Evolutionary conservation across 2,329 filamentous ascomycete genomes (phyloP), one percentile per base, ranked within the genome.

Genomic region (Trichophyton simii): DNA sequence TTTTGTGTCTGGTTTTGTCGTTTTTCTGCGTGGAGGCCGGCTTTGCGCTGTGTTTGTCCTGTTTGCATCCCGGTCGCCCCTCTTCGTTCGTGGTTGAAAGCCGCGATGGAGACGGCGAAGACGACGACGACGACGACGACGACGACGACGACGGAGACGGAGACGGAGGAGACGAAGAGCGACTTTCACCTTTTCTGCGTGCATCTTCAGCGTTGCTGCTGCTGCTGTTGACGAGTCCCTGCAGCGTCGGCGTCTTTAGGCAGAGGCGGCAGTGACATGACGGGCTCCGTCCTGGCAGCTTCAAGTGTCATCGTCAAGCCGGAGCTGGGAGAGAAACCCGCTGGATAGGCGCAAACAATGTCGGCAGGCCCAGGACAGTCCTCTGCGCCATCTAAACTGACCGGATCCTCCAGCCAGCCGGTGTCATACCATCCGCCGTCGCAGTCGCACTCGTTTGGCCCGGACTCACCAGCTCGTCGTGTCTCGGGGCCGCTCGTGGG

Each of bases 401-500:
- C 70, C 63, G 76, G 71, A 64, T 69, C 68, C 58, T 65, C 70
- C 15, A 73, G 68, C 65, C 69, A 73, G 62, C 67, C 72, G 44
- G 64, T 66, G 36, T 66, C 70, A 15, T 44, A 67, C 34, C 34
- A 38, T 72, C 61, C 63, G n/a, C 41, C 15, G 41, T 44, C 72
- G 48, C 65, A 73, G 59, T 72, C 72, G 50, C 69, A 68, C 60
- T 62, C 68, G n/a, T 66, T 69, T 59, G 61, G 60, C 22, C 59
- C 68, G 41, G 76, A 78, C 38, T 69, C 66, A 44, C 66, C 72
- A 59, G 68, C 66, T 55, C 71, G 76, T 65, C 74, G 76, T 58
- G 72, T 71, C 28, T 73, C 74, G 61, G 75, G 72, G 41, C 75
- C 71, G 61, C 73, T 75, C 66, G 76, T 74, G 9, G 65, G 74